Evolutionary conservation across 176 grass and related monocot genomes (phyloP).

Genomic region (Luzula sylvatica): DNA sequence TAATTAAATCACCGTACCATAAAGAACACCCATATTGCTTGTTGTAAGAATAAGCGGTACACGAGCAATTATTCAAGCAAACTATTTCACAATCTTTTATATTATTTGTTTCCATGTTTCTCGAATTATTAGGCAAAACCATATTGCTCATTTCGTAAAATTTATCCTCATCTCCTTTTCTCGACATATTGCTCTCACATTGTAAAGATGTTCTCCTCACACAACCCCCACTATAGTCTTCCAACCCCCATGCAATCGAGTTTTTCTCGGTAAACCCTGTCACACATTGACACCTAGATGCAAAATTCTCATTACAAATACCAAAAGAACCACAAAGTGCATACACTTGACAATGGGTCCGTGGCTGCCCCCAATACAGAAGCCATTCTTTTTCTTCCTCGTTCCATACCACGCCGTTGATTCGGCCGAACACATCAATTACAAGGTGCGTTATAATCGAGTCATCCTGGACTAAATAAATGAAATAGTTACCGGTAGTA

Average conservation of each 20-base stretch:
- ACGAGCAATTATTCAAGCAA: slow-evolving; percentile 41
- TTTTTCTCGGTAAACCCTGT: slow-evolving; percentile 30
- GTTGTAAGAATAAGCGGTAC: slow-evolving; percentile 32
- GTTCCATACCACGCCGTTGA: slow-evolving; percentile 14
- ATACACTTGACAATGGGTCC: slow-evolving; percentile 29
- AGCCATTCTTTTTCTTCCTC: slow-evolving; percentile 21
- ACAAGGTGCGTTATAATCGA: not conserved
- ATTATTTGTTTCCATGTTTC: slow-evolving; percentile 1
- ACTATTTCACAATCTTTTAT: slow-evolving; percentile 18
- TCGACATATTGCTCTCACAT: slow-evolving; percentile 15
- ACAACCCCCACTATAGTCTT: slow-evolving; percentile 34
- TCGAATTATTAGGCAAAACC: slow-evolving; percentile 23
- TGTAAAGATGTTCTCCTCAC: slow-evolving; percentile 32
- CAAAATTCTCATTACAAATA: slow-evolving; percentile 24
- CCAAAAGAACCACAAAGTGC: slow-evolving; percentile 40
- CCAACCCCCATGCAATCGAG: slow-evolving; percentile 21
- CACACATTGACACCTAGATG: slow-evolving; percentile 36
- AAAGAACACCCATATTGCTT: slow-evolving; percentile 30
- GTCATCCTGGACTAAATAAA: slow-evolving; percentile 20
- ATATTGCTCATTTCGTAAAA: slow-evolving; percentile 27
- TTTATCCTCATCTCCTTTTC: slow-evolving; percentile 13
- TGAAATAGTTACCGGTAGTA: slow-evolving; percentile 28
- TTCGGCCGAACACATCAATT: slow-evolving; percentile 24
- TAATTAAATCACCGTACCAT: slow-evolving; percentile 36
- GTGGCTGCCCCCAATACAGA: slow-evolving; percentile 15